Conservation (phyloP, 441 rosid species). For the Gossypium gossypioides region DNA sequence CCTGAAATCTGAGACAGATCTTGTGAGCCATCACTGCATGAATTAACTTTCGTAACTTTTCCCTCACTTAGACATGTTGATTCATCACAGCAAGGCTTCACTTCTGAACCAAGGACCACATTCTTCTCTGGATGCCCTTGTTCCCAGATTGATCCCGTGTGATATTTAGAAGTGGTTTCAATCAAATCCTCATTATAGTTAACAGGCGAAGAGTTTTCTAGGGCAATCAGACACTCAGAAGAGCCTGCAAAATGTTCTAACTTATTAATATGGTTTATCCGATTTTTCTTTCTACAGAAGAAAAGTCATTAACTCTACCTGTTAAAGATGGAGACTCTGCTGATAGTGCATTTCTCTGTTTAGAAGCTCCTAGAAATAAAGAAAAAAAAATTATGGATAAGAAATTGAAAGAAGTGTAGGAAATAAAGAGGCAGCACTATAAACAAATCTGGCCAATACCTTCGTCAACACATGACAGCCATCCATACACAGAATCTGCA, state of each 20-base stretch:
- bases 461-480: slow-evolving; percentile 38
- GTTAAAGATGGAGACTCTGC: slow-evolving; percentile 21
- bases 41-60: slow-evolving; percentile 20
- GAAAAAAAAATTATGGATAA: slow-evolving; percentile 12
- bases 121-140: slow-evolving; percentile 24
- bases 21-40: slow-evolving; percentile 26
- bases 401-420: not conserved
- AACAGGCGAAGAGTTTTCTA: slow-evolving; percentile 26
- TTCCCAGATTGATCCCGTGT: slow-evolving; percentile 20
- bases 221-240: slow-evolving; percentile 24
- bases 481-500: slow-evolving; percentile 43
- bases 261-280: slow-evolving; percentile 6
- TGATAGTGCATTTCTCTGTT: slow-evolving; percentile 17
- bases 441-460: slow-evolving; percentile 35
- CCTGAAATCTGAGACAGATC: slow-evolving; percentile 89
- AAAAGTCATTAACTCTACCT: slow-evolving; percentile 26
- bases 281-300: not conserved
- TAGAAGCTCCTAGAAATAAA: slow-evolving; percentile 29
- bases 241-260: slow-evolving; percentile 29
- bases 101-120: slow-evolving; percentile 22
- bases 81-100: slow-evolving; percentile 20
- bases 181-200: slow-evolving; percentile 19
- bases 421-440: slow-evolving; percentile 10
- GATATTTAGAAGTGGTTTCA: slow-evolving; percentile 26
- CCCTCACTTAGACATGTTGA: slow-evolving; percentile 31